Conservation (phyloP, 1,284 basidiomycete species). For the Tilletiaria anomala region DNA sequence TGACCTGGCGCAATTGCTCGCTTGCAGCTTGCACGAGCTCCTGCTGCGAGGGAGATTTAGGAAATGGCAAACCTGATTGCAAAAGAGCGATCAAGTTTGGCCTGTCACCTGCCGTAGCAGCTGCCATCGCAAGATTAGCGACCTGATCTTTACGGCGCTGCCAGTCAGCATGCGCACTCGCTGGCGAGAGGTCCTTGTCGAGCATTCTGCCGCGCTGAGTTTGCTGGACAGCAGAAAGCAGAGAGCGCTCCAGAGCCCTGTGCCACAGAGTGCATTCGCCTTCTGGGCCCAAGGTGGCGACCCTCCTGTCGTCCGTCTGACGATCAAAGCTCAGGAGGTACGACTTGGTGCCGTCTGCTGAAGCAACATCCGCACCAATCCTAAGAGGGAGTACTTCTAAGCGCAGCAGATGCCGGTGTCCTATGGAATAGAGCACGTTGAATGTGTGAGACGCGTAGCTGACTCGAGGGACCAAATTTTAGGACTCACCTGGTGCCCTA, state of each 20-base stretch:
- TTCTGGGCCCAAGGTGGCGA: too few relatives aligned
- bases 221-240: slow-evolving; percentile 3
- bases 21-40: slow-evolving; percentile 6
- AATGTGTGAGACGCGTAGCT: too few relatives aligned
- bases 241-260: slow-evolving; percentile 3
- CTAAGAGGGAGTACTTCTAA: slow-evolving; percentile 2
- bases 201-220: slow-evolving; percentile 1
- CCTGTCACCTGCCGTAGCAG: slow-evolving; percentile 4
- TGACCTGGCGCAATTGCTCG: slow-evolving; percentile 1
- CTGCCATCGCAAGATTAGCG: slow-evolving; percentile 6
- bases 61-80: slow-evolving; percentile 8
- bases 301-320: too few relatives aligned
- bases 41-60: slow-evolving; percentile 9
- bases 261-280: slow-evolving; percentile 2
- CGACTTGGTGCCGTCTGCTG: too few relatives aligned
- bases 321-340: too few relatives aligned
- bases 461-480: too few relatives aligned
- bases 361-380: too few relatives aligned
- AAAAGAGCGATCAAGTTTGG: slow-evolving; percentile 5
- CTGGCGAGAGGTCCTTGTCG: not conserved
- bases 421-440: slow-evolving; percentile 1
- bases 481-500: slow-evolving; percentile 2
- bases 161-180: slow-evolving; percentile 9
- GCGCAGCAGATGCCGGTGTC: slow-evolving; percentile 1
- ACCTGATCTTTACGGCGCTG: slow-evolving; percentile 5